A percentile compares a stretch with the other conserved stretches of the same genome.
Conservation (phyloP, 805 yeast species). For the Spathaspora hagerdaliae region DNA sequence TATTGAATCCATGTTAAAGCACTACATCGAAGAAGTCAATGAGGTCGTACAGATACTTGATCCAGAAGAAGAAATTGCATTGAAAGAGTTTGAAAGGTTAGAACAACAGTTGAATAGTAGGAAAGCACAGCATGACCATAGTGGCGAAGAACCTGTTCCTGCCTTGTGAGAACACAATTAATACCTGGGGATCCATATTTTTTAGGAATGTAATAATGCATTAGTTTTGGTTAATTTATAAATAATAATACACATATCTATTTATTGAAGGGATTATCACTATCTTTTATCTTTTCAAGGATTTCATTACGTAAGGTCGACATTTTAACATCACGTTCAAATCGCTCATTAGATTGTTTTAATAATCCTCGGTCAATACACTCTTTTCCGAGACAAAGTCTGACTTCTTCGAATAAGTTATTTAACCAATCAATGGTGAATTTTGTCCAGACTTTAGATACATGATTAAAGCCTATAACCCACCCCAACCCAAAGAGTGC, state of each 20-base stretch:
- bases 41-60: slow-evolving; percentile 86
- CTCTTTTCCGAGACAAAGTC: slow-evolving; percentile 28
- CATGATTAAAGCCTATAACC: slow-evolving; percentile 39
- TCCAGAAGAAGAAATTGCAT: slow-evolving; percentile 68
- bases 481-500: slow-evolving; percentile 36
- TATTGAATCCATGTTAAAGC: slow-evolving; percentile 94
- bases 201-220: not conserved
- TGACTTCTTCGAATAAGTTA: slow-evolving; percentile 29
- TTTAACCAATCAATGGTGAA: slow-evolving; percentile 26
- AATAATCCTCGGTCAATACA: slow-evolving; percentile 36
- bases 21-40: slow-evolving; percentile 92
- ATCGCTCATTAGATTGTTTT: slow-evolving; percentile 24
- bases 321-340: not conserved
- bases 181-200: not conserved
- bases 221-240: not conserved
- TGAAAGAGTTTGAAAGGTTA: slow-evolving; percentile 79
- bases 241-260: not conserved
- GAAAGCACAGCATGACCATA: slow-evolving; percentile 4
- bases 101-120: slow-evolving; percentile 45
- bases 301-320: not conserved
- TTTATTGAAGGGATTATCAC: not conserved
- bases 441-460: slow-evolving; percentile 31
- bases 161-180: slow-evolving; percentile 11
- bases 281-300: not conserved
- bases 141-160: slow-evolving; percentile 18